Base-by-base conservation (phyloP, 75 land plant genomes). In the Pinus tabuliformis region DNA sequence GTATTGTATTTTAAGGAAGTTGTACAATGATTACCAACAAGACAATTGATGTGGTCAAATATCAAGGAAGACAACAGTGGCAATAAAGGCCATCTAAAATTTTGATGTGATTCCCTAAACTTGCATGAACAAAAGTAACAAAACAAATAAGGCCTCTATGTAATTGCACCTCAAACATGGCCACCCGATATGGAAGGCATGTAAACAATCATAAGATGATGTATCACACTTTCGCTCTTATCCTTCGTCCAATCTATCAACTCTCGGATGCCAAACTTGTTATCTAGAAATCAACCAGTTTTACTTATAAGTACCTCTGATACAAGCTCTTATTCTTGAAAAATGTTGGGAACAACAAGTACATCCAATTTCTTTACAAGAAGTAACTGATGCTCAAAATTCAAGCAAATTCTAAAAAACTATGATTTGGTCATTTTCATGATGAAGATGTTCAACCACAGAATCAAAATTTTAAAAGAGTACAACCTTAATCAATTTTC, bases 231-330 rank as follows among this genome's bases (percentile, higher is more conserved):
- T 90, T 59, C 94, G 86, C 86, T 96, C 93, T 62, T 96, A 97
- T 18, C 83, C 98, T 56, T 95, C 94, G 58, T 86, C 99, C 64
- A 97, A 52, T 58, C 75, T 77, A 68, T 97, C 99, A 15, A 97
- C 92, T 4, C 99, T 98, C 2, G 99, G 99, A 73, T 86, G 95
- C 99, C 99, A 97, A 52, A 97, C 95, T 89, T 89, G 77, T 14
- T 37, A 49, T 57, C 59, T 57, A 73, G 21, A 60, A 45, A 74
- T 11, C 62, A 42, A 14, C 49, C 17, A 49, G 18, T 70, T 13
- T 73, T 16, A 9, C 12, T 39, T 11, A 68, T 42, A 42, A 39
- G 7, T 39, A 68, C 68, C 33, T 30, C 37, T 42, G 17, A 1
- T 49, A 49, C 54, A 9, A 49, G 54, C 54, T 49, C 11, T 49